Evolutionary conservation across 768 basidiomycete species (phyloP), one percentile per base, ranked within the genome.

Genomic region (Tephrocybe rancida): DNA sequence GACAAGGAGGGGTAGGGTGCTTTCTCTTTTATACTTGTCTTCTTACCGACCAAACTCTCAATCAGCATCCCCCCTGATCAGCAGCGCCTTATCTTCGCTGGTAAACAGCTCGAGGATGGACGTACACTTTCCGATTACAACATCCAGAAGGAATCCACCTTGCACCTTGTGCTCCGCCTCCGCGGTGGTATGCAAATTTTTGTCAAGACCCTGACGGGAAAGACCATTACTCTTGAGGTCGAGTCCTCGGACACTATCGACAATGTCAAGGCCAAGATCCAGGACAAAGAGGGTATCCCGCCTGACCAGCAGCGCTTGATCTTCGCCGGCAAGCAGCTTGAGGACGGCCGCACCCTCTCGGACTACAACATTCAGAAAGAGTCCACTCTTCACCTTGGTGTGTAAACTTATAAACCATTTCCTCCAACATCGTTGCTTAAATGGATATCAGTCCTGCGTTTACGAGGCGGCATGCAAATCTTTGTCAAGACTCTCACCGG

Each of bases 361-460:
- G 85, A 62, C 21, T 62, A 62, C 32, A 62, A 62, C 16, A 62
- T 62, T 3, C 61, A 62, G 61, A 86, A 87, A 66, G 86, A 87
- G 72, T 80, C 81, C 8, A 90, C 88, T 35, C 75, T 91, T 50
- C 78, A 87, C 48, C 70, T 72, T 3, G 61, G 61, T 59, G 44
- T 50, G 61, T 50, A 24, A 13, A 42, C 10, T 26, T 19, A 3
- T n/a, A n/a, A 13, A 14, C 10, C 7, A 26, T 35, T 25, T 16
- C 2, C 58, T 32, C 56, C 50, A 59, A 30, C 44, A 50, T 43
- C 2, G 18, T 45, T 6, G 48, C 25, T 38, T 19, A 35, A 44
- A 0, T 27, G 5, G 22, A 26, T 2, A 7, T 10, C 11, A 66
- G 69, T 71, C 10, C 65, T 71, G 27, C 70, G 70, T 59, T 67